These are phyloP conservation scores for Sporothrix variecibatus DNA, from an alignment of 2,329 filamentous ascomycete genomes.

Conservation along the genomic window DNA sequence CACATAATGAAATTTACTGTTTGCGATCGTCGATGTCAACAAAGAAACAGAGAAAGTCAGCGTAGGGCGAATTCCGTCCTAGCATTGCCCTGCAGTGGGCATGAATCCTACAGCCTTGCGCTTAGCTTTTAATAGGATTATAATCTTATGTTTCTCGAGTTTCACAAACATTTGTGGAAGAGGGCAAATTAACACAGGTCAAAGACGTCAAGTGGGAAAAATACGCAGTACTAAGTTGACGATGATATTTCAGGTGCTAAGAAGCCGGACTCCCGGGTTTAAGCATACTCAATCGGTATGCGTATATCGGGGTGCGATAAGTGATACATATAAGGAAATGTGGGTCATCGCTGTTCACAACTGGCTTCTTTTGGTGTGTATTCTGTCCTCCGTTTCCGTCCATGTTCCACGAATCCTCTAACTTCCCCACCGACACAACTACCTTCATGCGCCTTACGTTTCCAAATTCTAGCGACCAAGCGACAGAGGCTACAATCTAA, in stretches of 20 bases:
- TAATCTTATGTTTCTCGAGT: not conserved
- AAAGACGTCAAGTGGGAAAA: slow-evolving; percentile 10
- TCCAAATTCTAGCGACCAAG: not conserved
- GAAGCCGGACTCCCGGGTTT: not conserved
- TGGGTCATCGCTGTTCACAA: not conserved
- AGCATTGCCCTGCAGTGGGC: not conserved
- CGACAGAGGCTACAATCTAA: not conserved
- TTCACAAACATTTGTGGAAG: not conserved
- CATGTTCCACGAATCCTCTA: not conserved
- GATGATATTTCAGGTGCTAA: not conserved
- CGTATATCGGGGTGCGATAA: not conserved
- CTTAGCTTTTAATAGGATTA: not conserved
- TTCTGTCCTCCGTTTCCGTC: not conserved
- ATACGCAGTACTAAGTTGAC: not conserved
- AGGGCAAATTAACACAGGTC: slow-evolving; percentile 16
- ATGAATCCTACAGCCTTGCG: slow-evolving; percentile 7
- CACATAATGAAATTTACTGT: not conserved
- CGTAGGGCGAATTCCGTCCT: not conserved
- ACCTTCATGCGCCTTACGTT: too few relatives aligned
- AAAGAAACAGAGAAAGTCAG: not conserved
- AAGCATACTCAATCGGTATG: not conserved
- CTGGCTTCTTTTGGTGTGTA: slow-evolving; percentile 23
- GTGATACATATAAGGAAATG: not conserved
- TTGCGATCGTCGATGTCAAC: not conserved
- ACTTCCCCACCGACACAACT: not conserved